Base-by-base conservation (phyloP, 2,329 filamentous ascomycete species). In the Basipetospora chlamydospora region DNA sequence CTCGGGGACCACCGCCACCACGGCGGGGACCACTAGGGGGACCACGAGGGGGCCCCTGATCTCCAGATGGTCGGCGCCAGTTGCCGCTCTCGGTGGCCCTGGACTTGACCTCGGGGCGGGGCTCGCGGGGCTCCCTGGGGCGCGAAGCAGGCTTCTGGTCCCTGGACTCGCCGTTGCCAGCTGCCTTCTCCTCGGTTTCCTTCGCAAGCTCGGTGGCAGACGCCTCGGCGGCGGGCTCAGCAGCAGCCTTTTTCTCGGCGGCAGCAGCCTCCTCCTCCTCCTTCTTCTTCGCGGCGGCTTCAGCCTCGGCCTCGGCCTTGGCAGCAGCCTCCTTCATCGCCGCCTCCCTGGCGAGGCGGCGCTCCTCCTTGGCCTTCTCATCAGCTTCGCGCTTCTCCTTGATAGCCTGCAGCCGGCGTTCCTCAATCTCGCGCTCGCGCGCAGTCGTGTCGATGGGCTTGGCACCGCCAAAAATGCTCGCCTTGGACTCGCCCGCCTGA, bases 391-490 rank as follows among this genome's bases (percentile, higher is more conserved):
- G 82, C 73, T 92, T 93, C 57, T 90, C 78, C 44, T 77, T 77
- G 18, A 86, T 44, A 6, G 73, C 70, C 40, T 82, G 66, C 49
- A 81, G 66, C 45, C 81, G 73, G 69, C 85, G 93, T 62, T 94
- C 85, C 50, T 92, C 88, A 40, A 98, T 77, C 56, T 92, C 79
- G 49, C 78, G 80, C 63, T 96, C 88, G 46, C 83, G 78, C 11
- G 86, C 73, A 31, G 84, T 82, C 32, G 88, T 96, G 59, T 98
- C 87, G 48, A 96, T 94, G 38, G 90, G 90, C 43, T 81, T 78
- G 39, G 90, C 90, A 42, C 82, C 87, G 49, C 90, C 90, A 54
- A 98, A 98, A 28, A 86, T 86, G 57, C 80, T 96, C 18, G 86
- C 72, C 66, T 95, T 96, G 28, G 82, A 65, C 49, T 90, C 80